These are phyloP conservation scores for Pharus latifolius DNA, from an alignment of 176 grass and related monocot genomes.

Conservation along the genomic window DNA sequence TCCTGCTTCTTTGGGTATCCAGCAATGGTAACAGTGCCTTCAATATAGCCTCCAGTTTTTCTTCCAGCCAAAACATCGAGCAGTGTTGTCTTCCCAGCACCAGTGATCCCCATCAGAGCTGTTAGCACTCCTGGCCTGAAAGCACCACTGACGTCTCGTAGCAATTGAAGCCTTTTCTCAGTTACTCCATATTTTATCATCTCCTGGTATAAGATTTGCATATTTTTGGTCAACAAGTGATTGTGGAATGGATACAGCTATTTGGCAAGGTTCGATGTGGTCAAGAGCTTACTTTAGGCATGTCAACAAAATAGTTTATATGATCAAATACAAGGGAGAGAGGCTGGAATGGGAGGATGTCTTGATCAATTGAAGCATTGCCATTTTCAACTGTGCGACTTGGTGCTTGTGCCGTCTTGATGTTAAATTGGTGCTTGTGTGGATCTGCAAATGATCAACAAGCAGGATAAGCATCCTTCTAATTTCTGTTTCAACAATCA, in stretches of 20 bases:
- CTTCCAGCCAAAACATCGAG: constrained; percentile 91
- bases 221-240: constrained; percentile 8
- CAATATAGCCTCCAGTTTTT: constrained; percentile 80
- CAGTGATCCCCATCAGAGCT: constrained; percentile 91
- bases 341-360: constrained; percentile 61
- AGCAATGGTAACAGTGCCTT: constrained; percentile 65
- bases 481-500: constrained; percentile 1
- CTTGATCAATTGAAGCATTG: constrained; percentile 25
- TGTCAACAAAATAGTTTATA: constrained; percentile 81
- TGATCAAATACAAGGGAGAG: constrained; percentile 79
- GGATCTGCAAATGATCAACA: constrained; percentile 52
- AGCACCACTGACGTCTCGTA: constrained; percentile 66
- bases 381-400: constrained; percentile 13
- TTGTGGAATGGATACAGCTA: constrained; percentile 11
- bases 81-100: constrained; percentile 93
- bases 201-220: constrained; percentile 42
- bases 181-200: constrained; percentile 59
- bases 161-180: constrained; percentile 78
- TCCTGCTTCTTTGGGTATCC: constrained; percentile 86
- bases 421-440: constrained; percentile 42
- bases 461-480: not conserved
- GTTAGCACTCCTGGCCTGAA: constrained; percentile 84
- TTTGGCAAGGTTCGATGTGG: not conserved
- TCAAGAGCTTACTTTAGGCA: constrained; percentile 68
- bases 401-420: constrained; percentile 21